A percentile compares a stretch with the other conserved stretches of the same genome.
Conservation (phyloP, 805 yeast species). For the Sugiyamaella qingdaonensis region DNA sequence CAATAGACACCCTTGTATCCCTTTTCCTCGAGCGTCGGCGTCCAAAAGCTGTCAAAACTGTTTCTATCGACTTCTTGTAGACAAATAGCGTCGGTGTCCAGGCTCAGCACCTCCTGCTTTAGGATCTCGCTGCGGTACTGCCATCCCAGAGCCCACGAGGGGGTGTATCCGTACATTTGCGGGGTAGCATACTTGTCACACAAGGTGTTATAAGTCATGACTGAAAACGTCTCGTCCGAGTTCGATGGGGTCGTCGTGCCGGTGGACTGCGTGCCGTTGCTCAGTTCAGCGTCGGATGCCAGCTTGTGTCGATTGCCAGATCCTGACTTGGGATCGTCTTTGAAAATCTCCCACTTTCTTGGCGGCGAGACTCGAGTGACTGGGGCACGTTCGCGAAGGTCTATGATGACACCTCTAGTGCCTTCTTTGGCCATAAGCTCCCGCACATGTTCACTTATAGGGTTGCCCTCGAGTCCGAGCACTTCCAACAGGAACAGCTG, state of each 20-base stretch:
- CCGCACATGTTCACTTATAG: conserved; percentile 61
- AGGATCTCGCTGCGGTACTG: conserved; percentile 76
- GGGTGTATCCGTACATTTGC: conserved; percentile 88
- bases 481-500: conserved; percentile 77
- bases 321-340: conserved; percentile 35
- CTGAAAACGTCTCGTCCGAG: conserved; percentile 46
- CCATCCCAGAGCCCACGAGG: conserved; percentile 97
- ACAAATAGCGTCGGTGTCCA: conserved; percentile 75
- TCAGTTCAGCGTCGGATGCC: not conserved
- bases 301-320: not conserved
- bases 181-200: conserved; percentile 96
- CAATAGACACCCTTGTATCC: conserved; percentile 83
- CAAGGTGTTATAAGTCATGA: conserved; percentile 83
- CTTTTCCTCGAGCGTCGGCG: conserved; percentile 60
- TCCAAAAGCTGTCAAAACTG: conserved; percentile 83
- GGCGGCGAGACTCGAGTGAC: conserved; percentile 60
- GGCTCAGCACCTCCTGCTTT: conserved; percentile 63
- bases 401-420: conserved; percentile 73
- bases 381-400: conserved; percentile 79
- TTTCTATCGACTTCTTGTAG: conserved; percentile 93
- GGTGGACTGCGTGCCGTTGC: not conserved
- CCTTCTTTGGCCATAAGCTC: conserved; percentile 75
- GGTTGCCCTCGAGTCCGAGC: conserved; percentile 91
- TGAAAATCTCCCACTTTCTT: conserved; percentile 77
- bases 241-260: not conserved